phyloP scores from a whole-genome alignment of 768 basidiomycete species.

The Ramaria sp. region DNA sequence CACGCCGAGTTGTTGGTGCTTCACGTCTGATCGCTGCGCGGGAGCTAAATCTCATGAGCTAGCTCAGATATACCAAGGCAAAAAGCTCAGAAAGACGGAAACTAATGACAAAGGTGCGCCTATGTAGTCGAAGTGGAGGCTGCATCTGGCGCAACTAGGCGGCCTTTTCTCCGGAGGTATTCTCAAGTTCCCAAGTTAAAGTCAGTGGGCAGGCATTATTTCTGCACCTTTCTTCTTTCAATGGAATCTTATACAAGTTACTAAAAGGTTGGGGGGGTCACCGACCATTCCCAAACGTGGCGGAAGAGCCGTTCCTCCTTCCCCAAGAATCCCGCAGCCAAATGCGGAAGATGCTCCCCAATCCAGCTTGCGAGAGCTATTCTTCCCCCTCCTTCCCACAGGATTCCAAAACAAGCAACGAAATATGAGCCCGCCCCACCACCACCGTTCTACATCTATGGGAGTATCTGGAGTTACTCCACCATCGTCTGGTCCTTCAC shows the following conservation, averaged over 20 bases:
- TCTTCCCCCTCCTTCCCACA: conserved; percentile 33
- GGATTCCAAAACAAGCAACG: neutral
- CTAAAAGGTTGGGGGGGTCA: conserved; percentile 55
- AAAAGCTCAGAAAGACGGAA: conserved; percentile 66
- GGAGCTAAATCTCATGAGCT: conserved; percentile 20
- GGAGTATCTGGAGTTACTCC: conserved; percentile 22
- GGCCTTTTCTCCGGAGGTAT: conserved; percentile 83
- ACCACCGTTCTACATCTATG: conserved; percentile 33
- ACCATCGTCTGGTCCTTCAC: conserved; percentile 21
- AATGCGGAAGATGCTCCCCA: neutral
- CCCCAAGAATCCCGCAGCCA: conserved; percentile 5
- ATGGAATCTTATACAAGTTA: conserved; percentile 1
- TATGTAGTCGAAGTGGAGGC: conserved; percentile 31
- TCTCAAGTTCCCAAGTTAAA: conserved; percentile 89
- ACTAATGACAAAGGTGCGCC: conserved; percentile 80
- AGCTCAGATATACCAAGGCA: conserved; percentile 76
- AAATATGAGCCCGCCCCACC: conserved; percentile 17
- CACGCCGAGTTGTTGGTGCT: too few species aligned
- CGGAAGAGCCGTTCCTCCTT: conserved; percentile 16
- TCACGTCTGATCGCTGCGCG: neutral
- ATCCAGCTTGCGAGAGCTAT: conserved; percentile 14
- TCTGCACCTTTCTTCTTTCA: neutral
- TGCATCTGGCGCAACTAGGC: conserved; percentile 67
- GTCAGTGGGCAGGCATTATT: conserved; percentile 54
- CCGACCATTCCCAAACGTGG: conserved; percentile 51